phyloP scores from a whole-genome alignment of 345 rosid genomes.

The Corymbia maculata region DNA sequence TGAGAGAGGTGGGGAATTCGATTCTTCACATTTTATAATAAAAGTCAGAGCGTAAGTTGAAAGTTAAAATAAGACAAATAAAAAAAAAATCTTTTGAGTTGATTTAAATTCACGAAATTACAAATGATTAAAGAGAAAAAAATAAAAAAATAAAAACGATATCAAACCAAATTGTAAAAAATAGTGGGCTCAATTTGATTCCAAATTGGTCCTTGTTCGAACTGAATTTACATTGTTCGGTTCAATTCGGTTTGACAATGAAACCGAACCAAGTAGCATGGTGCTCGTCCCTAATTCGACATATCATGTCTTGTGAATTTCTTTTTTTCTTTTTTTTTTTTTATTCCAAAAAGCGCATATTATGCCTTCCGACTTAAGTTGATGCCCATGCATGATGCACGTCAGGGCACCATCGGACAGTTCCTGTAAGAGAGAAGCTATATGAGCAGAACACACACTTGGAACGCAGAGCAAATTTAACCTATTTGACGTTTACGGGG shows the following conservation, averaged over 20 bases:
- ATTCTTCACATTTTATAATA: no score
- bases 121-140: background rate
- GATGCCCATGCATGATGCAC: background rate
- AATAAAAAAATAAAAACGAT: no score
- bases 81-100: no score
- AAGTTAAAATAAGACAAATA: no score
- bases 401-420: background rate
- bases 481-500: background rate
- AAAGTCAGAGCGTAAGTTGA: no score
- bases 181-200: no score
- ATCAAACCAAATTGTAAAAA: background rate
- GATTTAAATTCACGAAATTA: background rate
- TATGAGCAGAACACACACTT: background rate
- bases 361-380: background rate
- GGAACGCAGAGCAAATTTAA: background rate
- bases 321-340: no score
- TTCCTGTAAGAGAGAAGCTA: background rate
- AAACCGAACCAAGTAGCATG: no score
- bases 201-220: background rate
- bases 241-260: background rate
- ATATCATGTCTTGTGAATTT: background rate
- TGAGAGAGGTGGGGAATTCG: no score
- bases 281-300: background rate
- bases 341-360: background rate
- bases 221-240: no score